These are phyloP conservation scores for Phytophthora citricola DNA, from an alignment of 352 stramenopile species.

Conservation along the genomic window DNA sequence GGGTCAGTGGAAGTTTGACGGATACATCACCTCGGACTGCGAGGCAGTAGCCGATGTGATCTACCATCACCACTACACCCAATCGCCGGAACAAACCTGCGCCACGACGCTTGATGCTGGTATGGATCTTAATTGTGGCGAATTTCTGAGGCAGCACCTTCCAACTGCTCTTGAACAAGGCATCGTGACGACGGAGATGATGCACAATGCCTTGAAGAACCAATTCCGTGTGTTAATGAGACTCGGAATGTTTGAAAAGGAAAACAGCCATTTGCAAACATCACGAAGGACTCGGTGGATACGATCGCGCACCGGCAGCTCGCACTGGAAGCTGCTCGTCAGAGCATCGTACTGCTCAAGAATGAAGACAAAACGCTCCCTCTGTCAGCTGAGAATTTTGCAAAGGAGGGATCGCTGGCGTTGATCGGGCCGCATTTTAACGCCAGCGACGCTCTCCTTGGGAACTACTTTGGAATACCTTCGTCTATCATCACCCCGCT, in stretches of 20 bases:
- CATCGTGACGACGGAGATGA: constrained; percentile 54
- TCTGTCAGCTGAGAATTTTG: constrained; percentile 37
- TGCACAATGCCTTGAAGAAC: constrained; percentile 76
- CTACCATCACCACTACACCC: constrained; percentile 80
- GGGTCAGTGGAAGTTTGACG: constrained; percentile 89
- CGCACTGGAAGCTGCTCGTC: constrained; percentile 64
- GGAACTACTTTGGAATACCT: constrained; percentile 78
- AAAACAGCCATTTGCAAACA: constrained; percentile 61
- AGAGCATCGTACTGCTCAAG: constrained; percentile 92
- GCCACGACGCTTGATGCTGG: constrained; percentile 67
- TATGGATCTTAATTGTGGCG: constrained; percentile 89
- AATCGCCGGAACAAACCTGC: constrained; percentile 63
- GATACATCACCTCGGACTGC: constrained; percentile 94
- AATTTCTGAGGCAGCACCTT: constrained; percentile 73
- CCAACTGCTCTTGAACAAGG: constrained; percentile 69
- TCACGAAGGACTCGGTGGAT: constrained; percentile 60
- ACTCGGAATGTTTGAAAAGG: constrained; percentile 91
- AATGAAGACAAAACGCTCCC: constrained; percentile 79
- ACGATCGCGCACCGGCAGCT: constrained; percentile 58
- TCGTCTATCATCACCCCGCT: constrained; percentile 70
- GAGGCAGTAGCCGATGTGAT: constrained; percentile 86
- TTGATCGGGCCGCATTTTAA: constrained; percentile 86
- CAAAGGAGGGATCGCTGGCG: constrained; percentile 44
- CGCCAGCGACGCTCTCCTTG: constrained; percentile 58
- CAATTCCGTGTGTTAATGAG: constrained; percentile 89